A percentile compares a stretch with the other conserved stretches of the same genome.
These are phyloP conservation scores for Chenopodium formosanum DNA, from an alignment of 148 eudicot genomes.

Conservation along the genomic window DNA sequence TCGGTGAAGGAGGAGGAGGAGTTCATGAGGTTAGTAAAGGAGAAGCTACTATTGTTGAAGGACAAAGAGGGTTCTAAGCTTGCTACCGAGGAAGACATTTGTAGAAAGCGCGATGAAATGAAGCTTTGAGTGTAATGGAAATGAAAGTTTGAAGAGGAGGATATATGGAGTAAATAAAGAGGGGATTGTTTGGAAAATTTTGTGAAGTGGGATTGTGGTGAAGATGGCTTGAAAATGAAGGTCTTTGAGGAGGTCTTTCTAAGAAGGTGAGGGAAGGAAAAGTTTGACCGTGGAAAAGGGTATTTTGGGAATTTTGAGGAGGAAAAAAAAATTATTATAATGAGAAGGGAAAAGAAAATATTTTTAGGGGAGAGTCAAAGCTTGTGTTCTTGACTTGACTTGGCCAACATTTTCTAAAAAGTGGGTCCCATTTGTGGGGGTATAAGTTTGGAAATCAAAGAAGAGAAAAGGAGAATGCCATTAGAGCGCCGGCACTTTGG, in stretches of 20 bases:
- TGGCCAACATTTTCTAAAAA: not conserved
- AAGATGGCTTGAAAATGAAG: constrained; percentile 28
- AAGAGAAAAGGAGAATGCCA: not conserved
- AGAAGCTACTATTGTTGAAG: constrained; percentile 22
- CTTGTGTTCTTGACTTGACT: constrained; percentile 73
- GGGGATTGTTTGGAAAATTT: not conserved
- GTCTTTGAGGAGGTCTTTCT: constrained; percentile 29
- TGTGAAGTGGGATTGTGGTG: not conserved
- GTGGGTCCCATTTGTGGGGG: constrained; percentile 14
- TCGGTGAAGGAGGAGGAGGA: constrained; percentile 50
- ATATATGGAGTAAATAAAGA: constrained; percentile 2
- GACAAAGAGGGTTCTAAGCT: constrained; percentile 29
- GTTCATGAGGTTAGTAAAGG: constrained; percentile 36
- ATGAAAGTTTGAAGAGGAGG: constrained; percentile 4
- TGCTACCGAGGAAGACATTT: constrained; percentile 57
- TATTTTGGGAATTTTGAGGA: not conserved
- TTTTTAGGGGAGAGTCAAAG: constrained; percentile 50
- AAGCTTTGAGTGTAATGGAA: not conserved
- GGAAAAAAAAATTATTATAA: not conserved
- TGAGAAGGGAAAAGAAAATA: not conserved
- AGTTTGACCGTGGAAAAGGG: constrained; percentile 72
- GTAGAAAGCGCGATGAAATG: not conserved
- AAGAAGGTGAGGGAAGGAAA: constrained; percentile 39
- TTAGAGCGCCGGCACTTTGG: constrained; percentile 23
- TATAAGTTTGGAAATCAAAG: constrained; percentile 10